Evolutionary conservation across 148 eudicot genomes (phyloP), one percentile per base, ranked within the genome.

Genomic region (Limonium bicolor): DNA sequence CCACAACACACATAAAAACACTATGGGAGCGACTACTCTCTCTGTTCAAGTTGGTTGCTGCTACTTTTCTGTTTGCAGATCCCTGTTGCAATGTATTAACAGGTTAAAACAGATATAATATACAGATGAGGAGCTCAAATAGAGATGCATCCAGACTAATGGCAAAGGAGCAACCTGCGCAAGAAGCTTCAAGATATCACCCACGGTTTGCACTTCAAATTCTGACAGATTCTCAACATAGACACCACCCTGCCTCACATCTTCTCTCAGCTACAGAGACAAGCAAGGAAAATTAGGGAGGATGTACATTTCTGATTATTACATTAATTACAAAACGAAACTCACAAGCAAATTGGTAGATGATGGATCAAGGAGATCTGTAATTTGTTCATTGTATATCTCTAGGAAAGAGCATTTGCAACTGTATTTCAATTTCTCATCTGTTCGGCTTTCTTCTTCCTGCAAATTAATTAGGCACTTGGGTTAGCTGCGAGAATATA

Each of bases 21-120:
- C 99, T 75, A 46, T 90, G 99, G 15, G 99, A 90, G 30, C 99
- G 88, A 52, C 99, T 90, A 73, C 99, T 90, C 68, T 90, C 99
- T 67, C 80, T 78, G 59, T 90, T 90, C 99, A 90, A 84, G 59
- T 85, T 81, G 34, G 99, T 90, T 21, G 99, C 79, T 26, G 99
- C 95, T 15, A 90, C 99, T 64, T 66, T 85, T 62, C 99, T 81
- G 49, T 90, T 90, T 45, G 79, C 51, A 53, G 99, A 78, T 58
- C 99, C 99, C 99, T 90, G 55, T 60, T 49, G 53, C 42, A 55
- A 36, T 33, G 46, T 43, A 35, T 19, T 31, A 29, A 41, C 34
- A 15, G 7, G 37, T 73, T 56, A 53, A 28, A 20, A 21, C 17
- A 20, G 14, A 46, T 36, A 45, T 2, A 19, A 3, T 56, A 17